Evolutionary conservation across 164 flowering plant species (phyloP), one percentile per base, ranked within the genome.

Genomic region (Nymphaea thermarum): DNA sequence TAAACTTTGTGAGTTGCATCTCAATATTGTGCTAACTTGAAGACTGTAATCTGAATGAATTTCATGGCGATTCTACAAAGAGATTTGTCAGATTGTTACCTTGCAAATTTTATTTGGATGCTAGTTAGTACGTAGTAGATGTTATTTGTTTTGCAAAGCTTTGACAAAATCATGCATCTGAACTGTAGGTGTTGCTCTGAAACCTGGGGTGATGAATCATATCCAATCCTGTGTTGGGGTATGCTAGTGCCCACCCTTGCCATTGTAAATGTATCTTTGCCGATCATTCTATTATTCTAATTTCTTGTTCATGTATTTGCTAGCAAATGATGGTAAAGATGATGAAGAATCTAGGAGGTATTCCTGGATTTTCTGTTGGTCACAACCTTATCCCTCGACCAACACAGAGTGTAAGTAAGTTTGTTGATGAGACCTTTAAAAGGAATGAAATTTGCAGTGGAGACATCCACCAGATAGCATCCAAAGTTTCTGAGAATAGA

Each of bases 111-210:
- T 3, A 8, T 62, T 12, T 25, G 1, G 36, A 25, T 25, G 36
- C 36, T 25, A 25, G 36, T 25, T 25, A 25, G 36, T 25, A 25
- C 36, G 36, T 25, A 25, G 36, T 25, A 25, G 36, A 25, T 25
- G 36, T 25, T 25, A 25, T 25, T 25, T 25, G 36, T 25, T 25
- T 25, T 25, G 57, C 14, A 51, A 15, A 15, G 14, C 14, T 62
- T 62, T 17, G 42, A 62, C 64, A 62, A 61, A 62, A 53, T 67
- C 17, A 59, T 16, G 44, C 42, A 43, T 63, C 64, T 72, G 6
- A 61, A 42, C 80, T 69, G 65, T 82, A 94, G 98, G 98, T 47
- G 74, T 91, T 77, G 93, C 97, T 74, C 65, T 91, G 76, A 94
- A 94, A 82, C 97, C 97, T 67, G 80, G 87, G 41, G 90, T 82